These are phyloP conservation scores for Tuber aestivum DNA, from an alignment of 495 filamentous ascomycete genomes.

Conservation along the genomic window DNA sequence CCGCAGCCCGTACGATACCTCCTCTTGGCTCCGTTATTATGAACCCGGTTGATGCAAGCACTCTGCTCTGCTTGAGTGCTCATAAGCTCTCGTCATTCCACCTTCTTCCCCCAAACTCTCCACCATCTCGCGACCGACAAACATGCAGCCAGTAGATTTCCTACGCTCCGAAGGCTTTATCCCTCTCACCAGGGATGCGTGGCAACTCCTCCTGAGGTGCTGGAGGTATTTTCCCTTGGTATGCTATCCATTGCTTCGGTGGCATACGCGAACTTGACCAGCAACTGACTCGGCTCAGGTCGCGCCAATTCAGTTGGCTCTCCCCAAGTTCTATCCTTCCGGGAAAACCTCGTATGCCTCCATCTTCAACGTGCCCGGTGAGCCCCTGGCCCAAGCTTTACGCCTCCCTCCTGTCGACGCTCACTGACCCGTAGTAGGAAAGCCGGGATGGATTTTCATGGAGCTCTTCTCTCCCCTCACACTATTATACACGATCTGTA, in stretches of 20 bases:
- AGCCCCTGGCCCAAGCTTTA: neutral
- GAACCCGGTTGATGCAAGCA: too few species aligned
- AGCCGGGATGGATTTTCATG: conserved; percentile 79
- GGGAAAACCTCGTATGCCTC: conserved; percentile 79
- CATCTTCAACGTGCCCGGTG: conserved; percentile 75
- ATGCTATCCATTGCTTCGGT: neutral
- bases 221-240: conserved; percentile 37
- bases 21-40: too few species aligned
- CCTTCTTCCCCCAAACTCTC: neutral
- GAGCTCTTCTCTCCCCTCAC: conserved; percentile 70
- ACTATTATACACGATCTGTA: conserved; percentile 68
- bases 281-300: conserved; percentile 17
- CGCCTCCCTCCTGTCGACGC: neutral
- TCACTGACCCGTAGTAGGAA: conserved; percentile 35
- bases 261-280: neutral
- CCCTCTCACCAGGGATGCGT: conserved; percentile 32
- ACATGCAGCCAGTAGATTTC: conserved; percentile 6
- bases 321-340: conserved; percentile 57
- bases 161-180: conserved; percentile 21
- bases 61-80: too few species aligned
- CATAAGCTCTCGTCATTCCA: neutral
- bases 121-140: neutral
- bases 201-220: conserved; percentile 27
- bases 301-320: conserved; percentile 27
- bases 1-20: too few species aligned